Evolutionary conservation across 805 yeast genomes (phyloP).

Genomic region (Wickerhamiella dianesei): DNA sequence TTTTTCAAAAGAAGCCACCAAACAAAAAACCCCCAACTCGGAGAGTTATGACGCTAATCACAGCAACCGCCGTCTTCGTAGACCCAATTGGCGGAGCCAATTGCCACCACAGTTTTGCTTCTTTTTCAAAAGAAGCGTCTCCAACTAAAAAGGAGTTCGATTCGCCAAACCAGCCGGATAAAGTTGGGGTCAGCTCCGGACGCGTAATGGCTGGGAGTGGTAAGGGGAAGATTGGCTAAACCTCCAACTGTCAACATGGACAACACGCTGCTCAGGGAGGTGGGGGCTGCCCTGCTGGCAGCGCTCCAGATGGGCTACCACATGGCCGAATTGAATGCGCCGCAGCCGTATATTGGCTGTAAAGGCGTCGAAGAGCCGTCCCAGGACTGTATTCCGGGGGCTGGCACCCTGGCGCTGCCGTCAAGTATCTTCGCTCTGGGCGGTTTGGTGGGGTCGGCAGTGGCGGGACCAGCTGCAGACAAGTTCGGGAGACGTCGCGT

Average conservation of each 20-base stretch:
- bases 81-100: too few relatives aligned
- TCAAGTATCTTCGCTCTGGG: slow-evolving; percentile 76
- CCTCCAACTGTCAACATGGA: not conserved
- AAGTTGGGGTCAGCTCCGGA: too few relatives aligned
- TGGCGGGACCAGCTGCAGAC: slow-evolving; percentile 55
- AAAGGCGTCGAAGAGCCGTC: slow-evolving; percentile 11
- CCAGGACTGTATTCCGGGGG: slow-evolving; percentile 43
- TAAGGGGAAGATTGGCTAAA: too few relatives aligned
- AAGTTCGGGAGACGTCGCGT: slow-evolving; percentile 46
- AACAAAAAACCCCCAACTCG: too few relatives aligned
- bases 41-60: too few relatives aligned
- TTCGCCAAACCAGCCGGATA: too few relatives aligned
- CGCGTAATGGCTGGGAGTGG: too few relatives aligned
- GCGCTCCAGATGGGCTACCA: slow-evolving; percentile 89
- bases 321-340: slow-evolving; percentile 89
- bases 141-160: too few relatives aligned
- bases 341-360: slow-evolving; percentile 59
- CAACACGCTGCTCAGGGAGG: not conserved
- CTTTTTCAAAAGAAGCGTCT: too few relatives aligned
- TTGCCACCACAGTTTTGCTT: too few relatives aligned
- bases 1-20: too few relatives aligned
- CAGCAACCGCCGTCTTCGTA: too few relatives aligned
- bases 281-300: slow-evolving; percentile 30
- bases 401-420: slow-evolving; percentile 51
- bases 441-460: slow-evolving; percentile 61